Evolutionary conservation across 2,329 filamentous ascomycete genomes (phyloP).

Genomic region (Pseudocercospora pini-densiflorae): DNA sequence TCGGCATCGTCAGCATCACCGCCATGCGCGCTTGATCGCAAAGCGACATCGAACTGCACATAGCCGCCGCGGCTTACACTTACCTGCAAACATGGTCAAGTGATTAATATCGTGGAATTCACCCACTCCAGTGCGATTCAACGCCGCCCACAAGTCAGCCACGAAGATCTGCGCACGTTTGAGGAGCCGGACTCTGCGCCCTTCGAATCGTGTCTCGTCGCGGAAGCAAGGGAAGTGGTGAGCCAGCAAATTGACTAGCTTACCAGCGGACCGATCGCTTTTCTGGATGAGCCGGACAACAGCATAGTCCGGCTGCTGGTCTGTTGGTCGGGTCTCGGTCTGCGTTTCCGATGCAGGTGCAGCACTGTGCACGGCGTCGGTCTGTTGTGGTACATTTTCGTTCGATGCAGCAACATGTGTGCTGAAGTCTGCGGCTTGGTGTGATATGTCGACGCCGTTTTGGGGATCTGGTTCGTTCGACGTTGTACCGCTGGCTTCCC

Average conservation of each 20-base stretch:
- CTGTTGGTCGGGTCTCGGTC: conserved; percentile 4
- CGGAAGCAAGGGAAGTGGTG: conserved; percentile 83
- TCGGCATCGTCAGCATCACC: conserved; percentile 18
- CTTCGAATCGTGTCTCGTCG: conserved; percentile 78
- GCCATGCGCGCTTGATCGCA: conserved; percentile 1
- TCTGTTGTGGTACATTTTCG: not conserved
- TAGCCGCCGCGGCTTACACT: conserved; percentile 19
- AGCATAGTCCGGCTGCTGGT: conserved; percentile 45
- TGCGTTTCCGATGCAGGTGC: conserved; percentile 2
- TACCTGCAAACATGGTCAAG: conserved; percentile 93
- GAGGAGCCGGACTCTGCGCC: conserved; percentile 76
- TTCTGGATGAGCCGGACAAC: conserved; percentile 74
- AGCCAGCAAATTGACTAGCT: conserved; percentile 83
- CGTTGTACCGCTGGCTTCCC: conserved; percentile 6
- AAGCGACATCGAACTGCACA: conserved; percentile 10
- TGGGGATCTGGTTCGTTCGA: conserved; percentile 6
- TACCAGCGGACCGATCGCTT: conserved; percentile 78
- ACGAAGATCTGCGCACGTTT: conserved; percentile 97
- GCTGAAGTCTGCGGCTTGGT: not conserved
- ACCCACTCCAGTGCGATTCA: conserved; percentile 79
- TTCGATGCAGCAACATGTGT: not conserved
- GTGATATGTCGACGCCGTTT: not conserved
- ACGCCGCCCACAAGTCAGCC: conserved; percentile 95
- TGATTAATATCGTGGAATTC: conserved; percentile 88
- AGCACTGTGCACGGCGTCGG: not conserved